Conservation (phyloP, 768 basidiomycete species). For the Clathrus columnatus region DNA sequence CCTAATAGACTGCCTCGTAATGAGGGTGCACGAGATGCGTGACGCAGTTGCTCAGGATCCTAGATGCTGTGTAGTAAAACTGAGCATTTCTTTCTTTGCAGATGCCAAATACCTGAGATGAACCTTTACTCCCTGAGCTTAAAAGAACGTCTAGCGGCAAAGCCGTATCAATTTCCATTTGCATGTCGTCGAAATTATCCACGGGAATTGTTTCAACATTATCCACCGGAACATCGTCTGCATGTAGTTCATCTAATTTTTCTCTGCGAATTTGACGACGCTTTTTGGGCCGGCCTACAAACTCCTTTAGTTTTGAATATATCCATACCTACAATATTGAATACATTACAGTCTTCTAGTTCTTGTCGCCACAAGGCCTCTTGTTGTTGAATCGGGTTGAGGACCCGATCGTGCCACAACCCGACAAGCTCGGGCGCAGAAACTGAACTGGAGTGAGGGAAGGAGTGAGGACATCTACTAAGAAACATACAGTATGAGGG, state of each 20-base stretch:
- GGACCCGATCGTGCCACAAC: constrained; percentile 48
- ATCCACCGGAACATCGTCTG: neutral
- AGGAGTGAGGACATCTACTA: neutral
- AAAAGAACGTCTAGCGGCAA: neutral
- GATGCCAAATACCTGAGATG: constrained; percentile 47
- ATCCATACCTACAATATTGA: no score
- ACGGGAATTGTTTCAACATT: neutral
- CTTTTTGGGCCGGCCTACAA: neutral
- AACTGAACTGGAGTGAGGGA: constrained; percentile 32
- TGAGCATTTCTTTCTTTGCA: neutral
- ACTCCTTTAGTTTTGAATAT: no score
- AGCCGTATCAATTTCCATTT: neutral
- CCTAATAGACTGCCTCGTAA: constrained; percentile 14
- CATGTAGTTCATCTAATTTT: neutral
- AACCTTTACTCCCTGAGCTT: constrained; percentile 28
- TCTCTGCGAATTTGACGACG: neutral
- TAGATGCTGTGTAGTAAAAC: constrained; percentile 21
- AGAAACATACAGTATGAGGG: constrained; percentile 50
- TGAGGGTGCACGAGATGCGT: constrained; percentile 49
- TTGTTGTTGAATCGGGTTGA: neutral
- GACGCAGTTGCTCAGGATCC: constrained; percentile 84
- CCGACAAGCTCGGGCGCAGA: constrained; percentile 55
- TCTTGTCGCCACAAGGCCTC: constrained; percentile 4
- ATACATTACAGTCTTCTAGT: constrained; percentile 2
- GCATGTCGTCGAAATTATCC: neutral